Conservation (phyloP, 2,329 filamentous ascomycete species). For the Colletotrichum theobromicola region DNA sequence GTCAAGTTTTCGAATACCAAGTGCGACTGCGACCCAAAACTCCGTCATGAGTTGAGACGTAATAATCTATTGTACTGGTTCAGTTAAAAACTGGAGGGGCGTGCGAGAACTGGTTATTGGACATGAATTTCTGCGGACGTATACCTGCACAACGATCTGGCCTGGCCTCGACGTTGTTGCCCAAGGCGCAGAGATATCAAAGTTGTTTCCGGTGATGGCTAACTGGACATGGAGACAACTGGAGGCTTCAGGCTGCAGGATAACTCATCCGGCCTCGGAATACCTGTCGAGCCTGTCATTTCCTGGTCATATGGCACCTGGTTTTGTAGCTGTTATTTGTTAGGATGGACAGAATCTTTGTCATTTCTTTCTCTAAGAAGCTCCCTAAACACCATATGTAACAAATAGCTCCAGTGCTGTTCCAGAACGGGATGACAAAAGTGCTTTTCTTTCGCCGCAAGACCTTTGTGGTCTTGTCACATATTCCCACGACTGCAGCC, state of each 20-base stretch:
- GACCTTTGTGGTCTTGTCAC: background rate
- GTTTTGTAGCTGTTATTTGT: background rate
- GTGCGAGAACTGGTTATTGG: background rate
- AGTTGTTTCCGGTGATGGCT: background rate
- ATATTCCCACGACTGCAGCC: background rate
- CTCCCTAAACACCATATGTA: background rate
- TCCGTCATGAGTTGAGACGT: too few relatives aligned
- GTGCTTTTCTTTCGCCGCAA: background rate
- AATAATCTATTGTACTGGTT: too few relatives aligned
- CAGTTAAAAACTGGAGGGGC: too few relatives aligned
- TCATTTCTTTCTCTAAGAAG: background rate
- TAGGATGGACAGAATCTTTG: background rate
- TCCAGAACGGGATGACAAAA: accelerated
- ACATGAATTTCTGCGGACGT: background rate
- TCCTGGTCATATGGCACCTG: background rate
- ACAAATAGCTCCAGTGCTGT: background rate
- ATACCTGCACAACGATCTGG: background rate
- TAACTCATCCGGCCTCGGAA: background rate
- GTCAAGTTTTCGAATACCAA: background rate
- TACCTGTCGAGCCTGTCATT: background rate
- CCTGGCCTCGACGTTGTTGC: background rate
- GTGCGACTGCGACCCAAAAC: background rate
- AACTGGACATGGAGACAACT: background rate
- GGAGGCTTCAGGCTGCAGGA: background rate
- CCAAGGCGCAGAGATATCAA: background rate